Base-by-base conservation (phyloP, 129 eudicot genomes). In the Glebionis coronaria region DNA sequence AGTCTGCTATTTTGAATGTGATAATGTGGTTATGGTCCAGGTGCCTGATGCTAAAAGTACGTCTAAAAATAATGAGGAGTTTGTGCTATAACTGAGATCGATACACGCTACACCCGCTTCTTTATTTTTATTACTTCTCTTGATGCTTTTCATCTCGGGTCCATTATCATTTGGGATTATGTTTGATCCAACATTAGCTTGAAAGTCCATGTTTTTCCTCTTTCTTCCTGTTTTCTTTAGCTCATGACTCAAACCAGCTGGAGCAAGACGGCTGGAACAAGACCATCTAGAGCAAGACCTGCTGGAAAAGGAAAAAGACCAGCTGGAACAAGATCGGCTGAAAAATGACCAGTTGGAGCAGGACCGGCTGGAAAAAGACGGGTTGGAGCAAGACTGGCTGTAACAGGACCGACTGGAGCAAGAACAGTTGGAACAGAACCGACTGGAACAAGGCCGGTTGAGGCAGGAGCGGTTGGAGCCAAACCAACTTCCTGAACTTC, bases 201-300 rank as follows among this genome's bases (percentile, higher is more conserved):
- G 82, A 35, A 61, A 25, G 8, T 46, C 74, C n/a, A 62, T 21
- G 29, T 79, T 29, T 63, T 82, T 80, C 78, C 74, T 79, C 76
- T 80, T 76, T 76, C 87, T 68, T 69, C 81, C 83, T 70, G 87
- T 67, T 44, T 85, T 80, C 64, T 53, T 81, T 5, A 49, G 75
- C 62, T 74, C 77, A 75, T 63, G 51, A 68, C n/a, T 61, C 44
- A 75, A 53, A 31, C 42, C 54, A 55, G 69, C 13, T 58, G 75
- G 21, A 40, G 57, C 63, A 14, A 31, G 51, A 16, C 63, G 25
- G 72, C 13, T 58, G 75, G 35, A 40, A 52, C 55, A 14, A 31
- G 51, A 16, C 63, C 80, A 2, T 69, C 8, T 58, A 67, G 35
- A 40, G 56, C 55, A 13, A 23, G 51, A 16, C 63, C 82, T 46